These are phyloP conservation scores for Colletotrichum sp. DNA, from an alignment of 2,329 filamentous ascomycete genomes.

Conservation along the genomic window DNA sequence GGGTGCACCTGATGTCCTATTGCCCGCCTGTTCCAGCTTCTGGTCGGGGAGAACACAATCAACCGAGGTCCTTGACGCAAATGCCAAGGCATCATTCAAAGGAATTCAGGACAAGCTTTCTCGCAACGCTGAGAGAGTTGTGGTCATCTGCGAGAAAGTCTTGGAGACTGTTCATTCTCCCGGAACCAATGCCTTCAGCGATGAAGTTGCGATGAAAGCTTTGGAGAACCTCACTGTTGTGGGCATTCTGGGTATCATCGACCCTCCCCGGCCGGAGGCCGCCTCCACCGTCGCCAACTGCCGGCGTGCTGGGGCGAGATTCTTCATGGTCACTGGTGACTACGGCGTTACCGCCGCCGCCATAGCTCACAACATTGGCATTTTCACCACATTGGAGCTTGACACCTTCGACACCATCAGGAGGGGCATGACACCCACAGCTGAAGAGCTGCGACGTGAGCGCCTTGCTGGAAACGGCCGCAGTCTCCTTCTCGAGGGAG, in stretches of 20 bases:
- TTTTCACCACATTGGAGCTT: not conserved
- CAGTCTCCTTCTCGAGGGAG: not conserved
- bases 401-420: not conserved
- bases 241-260: not conserved
- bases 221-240: not conserved
- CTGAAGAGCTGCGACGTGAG: not conserved
- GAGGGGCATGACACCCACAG: constrained; percentile 62
- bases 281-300: not conserved
- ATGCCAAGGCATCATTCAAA: not conserved
- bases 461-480: not conserved
- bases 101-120: not conserved
- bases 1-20: not conserved
- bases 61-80: not conserved
- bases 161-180: not conserved
- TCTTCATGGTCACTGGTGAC: not conserved
- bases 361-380: not conserved
- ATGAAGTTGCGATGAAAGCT: not conserved
- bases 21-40: not conserved
- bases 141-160: not conserved
- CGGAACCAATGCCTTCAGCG: not conserved
- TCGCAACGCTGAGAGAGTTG: not conserved
- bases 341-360: not conserved
- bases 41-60: not conserved
- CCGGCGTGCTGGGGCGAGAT: not conserved
- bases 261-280: not conserved